phyloP scores from a whole-genome alignment of 2,329 filamentous ascomycete genomes.

The Teratosphaeria viscida region DNA sequence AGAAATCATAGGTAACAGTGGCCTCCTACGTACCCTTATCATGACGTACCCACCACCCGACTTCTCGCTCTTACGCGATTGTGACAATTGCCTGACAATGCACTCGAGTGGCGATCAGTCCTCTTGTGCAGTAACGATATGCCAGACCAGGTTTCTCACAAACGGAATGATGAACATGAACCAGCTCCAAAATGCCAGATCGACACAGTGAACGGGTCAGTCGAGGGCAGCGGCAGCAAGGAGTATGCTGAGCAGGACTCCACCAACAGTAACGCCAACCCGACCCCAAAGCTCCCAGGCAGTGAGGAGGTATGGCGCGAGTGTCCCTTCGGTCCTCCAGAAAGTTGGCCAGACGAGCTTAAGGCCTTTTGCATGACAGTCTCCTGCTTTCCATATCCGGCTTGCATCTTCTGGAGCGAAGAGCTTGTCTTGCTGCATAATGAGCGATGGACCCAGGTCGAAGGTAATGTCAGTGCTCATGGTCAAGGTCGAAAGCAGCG shows the following conservation, averaged over 20 bases:
- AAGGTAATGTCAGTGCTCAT: constrained; percentile 13
- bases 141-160: background rate
- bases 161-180: background rate
- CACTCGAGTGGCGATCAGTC: background rate
- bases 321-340: constrained; percentile 23
- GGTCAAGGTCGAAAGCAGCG: constrained; percentile 27
- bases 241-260: background rate
- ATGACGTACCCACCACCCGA: background rate
- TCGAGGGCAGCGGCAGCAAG: background rate
- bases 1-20: too few species aligned
- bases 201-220: background rate
- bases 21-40: too few species aligned
- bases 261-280: background rate
- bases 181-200: background rate
- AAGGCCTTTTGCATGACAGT: constrained; percentile 22
- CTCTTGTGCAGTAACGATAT: background rate
- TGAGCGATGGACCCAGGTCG: constrained; percentile 30
- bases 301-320: constrained; percentile 7
- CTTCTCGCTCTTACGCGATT: background rate
- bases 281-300: constrained; percentile 5
- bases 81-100: background rate
- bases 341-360: constrained; percentile 26
- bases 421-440: constrained; percentile 32
- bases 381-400: constrained; percentile 31
- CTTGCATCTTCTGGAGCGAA: constrained; percentile 34